Conservation (phyloP, 192 early-diverging fungal genomes). For the Backusella tarrabulga region DNA sequence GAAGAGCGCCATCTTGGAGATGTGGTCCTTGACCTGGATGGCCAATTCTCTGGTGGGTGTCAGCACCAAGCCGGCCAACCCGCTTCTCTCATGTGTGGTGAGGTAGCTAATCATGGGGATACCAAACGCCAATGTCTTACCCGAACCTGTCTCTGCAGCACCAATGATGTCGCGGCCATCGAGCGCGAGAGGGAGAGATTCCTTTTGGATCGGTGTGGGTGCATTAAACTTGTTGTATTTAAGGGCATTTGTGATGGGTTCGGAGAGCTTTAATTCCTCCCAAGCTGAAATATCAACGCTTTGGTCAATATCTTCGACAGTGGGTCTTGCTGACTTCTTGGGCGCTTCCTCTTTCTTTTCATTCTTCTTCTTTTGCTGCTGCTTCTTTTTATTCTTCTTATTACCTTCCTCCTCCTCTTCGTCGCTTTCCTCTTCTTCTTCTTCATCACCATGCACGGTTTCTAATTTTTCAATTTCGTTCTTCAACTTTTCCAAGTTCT, state of each 20-base stretch:
- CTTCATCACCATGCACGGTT: slow-evolving; percentile 39
- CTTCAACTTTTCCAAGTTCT: slow-evolving; percentile 13
- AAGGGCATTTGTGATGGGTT: slow-evolving; percentile 64
- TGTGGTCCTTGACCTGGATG: slow-evolving; percentile 88
- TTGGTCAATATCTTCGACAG: slow-evolving; percentile 36
- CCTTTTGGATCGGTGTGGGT: slow-evolving; percentile 89
- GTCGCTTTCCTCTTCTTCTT: neutral
- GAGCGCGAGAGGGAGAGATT: slow-evolving; percentile 71
- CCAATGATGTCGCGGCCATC: slow-evolving; percentile 85
- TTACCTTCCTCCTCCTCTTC: slow-evolving; percentile 23
- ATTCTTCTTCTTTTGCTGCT: slow-evolving; percentile 18
- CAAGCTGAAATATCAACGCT: slow-evolving; percentile 73
- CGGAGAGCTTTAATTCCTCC: slow-evolving; percentile 58
- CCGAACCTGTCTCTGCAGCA: slow-evolving; percentile 92
- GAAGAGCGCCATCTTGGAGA: slow-evolving; percentile 49
- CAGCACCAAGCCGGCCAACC: slow-evolving; percentile 70
- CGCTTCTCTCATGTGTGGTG: slow-evolving; percentile 40
- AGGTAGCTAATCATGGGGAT: slow-evolving; percentile 85
- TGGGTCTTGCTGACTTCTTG: neutral
- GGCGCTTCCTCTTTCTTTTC: slow-evolving; percentile 1
- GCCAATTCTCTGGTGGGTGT: slow-evolving; percentile 96
- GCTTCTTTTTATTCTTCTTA: slow-evolving; percentile 30
- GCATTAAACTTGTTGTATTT: slow-evolving; percentile 65
- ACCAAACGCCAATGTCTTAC: slow-evolving; percentile 95
- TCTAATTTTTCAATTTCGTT: slow-evolving; percentile 9